Percentiles rank a stretch among this genome's conserved stretches.
Conservation (phyloP, 83 land plant species). For the Picea engelmannii region DNA sequence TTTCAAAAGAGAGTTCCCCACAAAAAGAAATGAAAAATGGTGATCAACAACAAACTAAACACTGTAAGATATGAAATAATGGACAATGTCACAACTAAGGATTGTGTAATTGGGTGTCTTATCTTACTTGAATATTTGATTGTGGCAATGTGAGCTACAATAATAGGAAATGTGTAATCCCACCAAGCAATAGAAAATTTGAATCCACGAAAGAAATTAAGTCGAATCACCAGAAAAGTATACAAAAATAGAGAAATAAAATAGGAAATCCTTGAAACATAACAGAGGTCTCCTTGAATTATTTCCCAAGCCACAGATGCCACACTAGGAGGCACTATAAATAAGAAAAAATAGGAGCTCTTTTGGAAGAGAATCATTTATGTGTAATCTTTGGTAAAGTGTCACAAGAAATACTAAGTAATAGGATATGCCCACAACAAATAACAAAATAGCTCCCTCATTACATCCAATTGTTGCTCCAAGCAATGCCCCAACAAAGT, state of each 20-base stretch:
- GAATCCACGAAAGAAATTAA: slow-evolving; percentile 72
- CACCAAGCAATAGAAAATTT: too few relatives aligned
- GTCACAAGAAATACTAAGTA: slow-evolving; percentile 87
- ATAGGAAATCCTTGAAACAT: slow-evolving; percentile 61
- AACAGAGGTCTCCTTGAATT: slow-evolving; percentile 68
- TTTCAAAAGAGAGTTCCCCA: slow-evolving; percentile 66
- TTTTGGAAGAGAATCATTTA: slow-evolving; percentile 74
- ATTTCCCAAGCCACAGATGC: slow-evolving; percentile 89
- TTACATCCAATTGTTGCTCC: slow-evolving; percentile 79
- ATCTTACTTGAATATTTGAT: slow-evolving; percentile 56
- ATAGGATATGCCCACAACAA: slow-evolving; percentile 86
- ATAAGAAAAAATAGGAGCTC: slow-evolving; percentile 95
- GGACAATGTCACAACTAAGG: slow-evolving; percentile 42
- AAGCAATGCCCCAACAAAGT: slow-evolving; percentile 79
- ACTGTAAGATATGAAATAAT: slow-evolving; percentile 45
- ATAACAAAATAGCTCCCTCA: slow-evolving; percentile 87
- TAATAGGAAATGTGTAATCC: slow-evolving; percentile 83
- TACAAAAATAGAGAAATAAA: slow-evolving; percentile 82
- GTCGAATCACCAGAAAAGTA: slow-evolving; percentile 69
- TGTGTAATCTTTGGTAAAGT: slow-evolving; percentile 87
- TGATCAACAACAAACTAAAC: slow-evolving; percentile 43
- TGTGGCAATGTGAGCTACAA: slow-evolving; percentile 73
- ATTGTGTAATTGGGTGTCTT: slow-evolving; percentile 30
- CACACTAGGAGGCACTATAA: slow-evolving; percentile 87
- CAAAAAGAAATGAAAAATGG: slow-evolving; percentile 63